Evolutionary conservation across 345 rosid genomes (phyloP).

Genomic region (Syzygium grande): DNA sequence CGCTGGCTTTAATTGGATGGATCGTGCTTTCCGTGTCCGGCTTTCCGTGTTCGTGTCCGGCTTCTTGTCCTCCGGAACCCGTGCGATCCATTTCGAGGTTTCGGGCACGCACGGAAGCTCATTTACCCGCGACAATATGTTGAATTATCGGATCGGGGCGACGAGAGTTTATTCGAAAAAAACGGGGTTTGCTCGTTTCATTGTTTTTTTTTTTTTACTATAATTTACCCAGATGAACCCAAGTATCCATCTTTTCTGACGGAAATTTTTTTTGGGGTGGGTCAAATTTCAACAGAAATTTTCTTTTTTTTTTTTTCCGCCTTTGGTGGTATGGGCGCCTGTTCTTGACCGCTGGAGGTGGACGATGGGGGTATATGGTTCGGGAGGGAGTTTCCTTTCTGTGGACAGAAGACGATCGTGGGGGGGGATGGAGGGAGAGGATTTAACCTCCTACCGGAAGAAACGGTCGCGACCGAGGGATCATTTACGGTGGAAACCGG

Average conservation of each 20-base stretch:
- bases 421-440: not conserved
- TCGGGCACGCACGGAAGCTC: not conserved
- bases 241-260: not conserved
- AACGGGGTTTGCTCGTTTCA: not conserved
- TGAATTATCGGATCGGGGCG: too few species aligned
- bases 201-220: not conserved
- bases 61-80: not conserved
- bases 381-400: not conserved
- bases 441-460: not conserved
- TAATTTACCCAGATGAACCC: not conserved
- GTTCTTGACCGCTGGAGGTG: not conserved
- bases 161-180: not conserved
- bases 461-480: not conserved
- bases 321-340: too few species aligned
- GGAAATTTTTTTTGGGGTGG: too few species aligned
- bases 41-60: accelerated
- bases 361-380: not conserved
- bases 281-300: not conserved
- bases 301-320: too few species aligned
- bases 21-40: too few species aligned
- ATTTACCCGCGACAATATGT: not conserved
- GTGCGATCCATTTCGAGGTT: accelerated
- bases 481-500: not conserved
- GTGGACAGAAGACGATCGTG: not conserved
- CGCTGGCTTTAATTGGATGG: too few species aligned